A percentile compares a stretch with the other conserved stretches of the same genome.
These are phyloP conservation scores for Angomonas deanei DNA, from an alignment of 208 protist genomes.

Conservation along the genomic window DNA sequence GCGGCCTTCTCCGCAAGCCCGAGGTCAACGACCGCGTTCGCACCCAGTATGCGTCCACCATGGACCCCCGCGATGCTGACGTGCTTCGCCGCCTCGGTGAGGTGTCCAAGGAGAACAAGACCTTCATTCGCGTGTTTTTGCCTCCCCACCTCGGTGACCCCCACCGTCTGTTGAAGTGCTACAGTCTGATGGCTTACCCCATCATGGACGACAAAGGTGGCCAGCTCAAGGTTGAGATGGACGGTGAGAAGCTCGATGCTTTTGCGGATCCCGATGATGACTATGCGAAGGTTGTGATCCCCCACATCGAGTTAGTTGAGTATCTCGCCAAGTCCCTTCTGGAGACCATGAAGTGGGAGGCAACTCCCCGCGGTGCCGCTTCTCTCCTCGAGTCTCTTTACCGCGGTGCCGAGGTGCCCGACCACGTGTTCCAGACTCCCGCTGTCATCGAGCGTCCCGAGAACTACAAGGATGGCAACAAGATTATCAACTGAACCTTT, in stretches of 20 bases:
- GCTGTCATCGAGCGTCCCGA: conserved; percentile 81
- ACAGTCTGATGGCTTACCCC: conserved; percentile 88
- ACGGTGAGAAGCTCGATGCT: conserved; percentile 73
- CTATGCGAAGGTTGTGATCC: conserved; percentile 87
- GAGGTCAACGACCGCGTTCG: conserved; percentile 83
- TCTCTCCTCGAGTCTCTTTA: conserved; percentile 88
- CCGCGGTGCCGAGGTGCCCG: conserved; percentile 82
- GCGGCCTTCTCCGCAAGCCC: conserved; percentile 79
- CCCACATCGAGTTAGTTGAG: conserved; percentile 83
- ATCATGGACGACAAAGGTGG: conserved; percentile 88
- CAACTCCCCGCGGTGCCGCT: conserved; percentile 77
- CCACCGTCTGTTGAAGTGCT: conserved; percentile 84
- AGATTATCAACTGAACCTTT: conserved; percentile 48
- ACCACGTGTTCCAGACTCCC: conserved; percentile 88
- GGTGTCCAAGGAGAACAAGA: conserved; percentile 84
- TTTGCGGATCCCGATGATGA: conserved; percentile 89
- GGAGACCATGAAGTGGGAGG: conserved; percentile 88
- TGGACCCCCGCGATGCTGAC: conserved; percentile 83
- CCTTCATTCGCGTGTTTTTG: conserved; percentile 82
- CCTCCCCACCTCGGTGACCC: conserved; percentile 83
- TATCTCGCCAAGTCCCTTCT: conserved; percentile 82
- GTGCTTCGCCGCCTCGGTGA: conserved; percentile 72
- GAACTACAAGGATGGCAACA: conserved; percentile 73
- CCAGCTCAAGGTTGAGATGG: conserved; percentile 84
- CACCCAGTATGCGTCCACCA: conserved; percentile 78